phyloP scores from a whole-genome alignment of 2,329 filamentous ascomycete genomes.

The Teratosphaeria pseudoeucalypti region DNA sequence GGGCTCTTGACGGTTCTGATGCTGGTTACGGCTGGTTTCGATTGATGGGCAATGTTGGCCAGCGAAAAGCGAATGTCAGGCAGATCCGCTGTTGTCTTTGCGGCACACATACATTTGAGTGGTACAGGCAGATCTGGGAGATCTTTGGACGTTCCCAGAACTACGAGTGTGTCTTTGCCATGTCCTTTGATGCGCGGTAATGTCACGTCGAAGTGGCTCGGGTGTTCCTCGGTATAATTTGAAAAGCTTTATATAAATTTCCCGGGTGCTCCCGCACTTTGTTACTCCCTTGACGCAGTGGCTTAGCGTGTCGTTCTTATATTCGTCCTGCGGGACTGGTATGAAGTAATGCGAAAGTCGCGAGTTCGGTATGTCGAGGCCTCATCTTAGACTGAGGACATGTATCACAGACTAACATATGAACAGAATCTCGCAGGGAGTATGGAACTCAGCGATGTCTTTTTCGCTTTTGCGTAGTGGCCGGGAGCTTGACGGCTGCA shows the following conservation, averaged over 20 bases:
- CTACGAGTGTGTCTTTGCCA: background rate
- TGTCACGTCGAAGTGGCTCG: background rate
- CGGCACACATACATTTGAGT: background rate
- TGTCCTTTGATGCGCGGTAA: background rate
- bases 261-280: constrained; percentile 1
- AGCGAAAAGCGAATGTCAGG: background rate
- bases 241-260: background rate
- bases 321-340: constrained; percentile 6
- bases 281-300: constrained; percentile 16
- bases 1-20: background rate
- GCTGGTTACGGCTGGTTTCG: background rate
- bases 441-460: background rate
- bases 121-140: background rate
- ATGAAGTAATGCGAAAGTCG: constrained; percentile 18
- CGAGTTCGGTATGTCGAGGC: constrained; percentile 10
- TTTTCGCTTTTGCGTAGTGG: background rate
- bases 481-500: background rate
- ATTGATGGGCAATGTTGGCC: too few relatives aligned
- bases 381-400: background rate
- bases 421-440: background rate
- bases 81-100: background rate
- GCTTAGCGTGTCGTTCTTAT: constrained; percentile 23
- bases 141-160: background rate
- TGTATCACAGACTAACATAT: background rate
- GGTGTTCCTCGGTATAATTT: background rate